Evolutionary conservation across 1,284 basidiomycete species (phyloP), one percentile per base, ranked within the genome.

Genomic region (Salmacisia buchloeana): DNA sequence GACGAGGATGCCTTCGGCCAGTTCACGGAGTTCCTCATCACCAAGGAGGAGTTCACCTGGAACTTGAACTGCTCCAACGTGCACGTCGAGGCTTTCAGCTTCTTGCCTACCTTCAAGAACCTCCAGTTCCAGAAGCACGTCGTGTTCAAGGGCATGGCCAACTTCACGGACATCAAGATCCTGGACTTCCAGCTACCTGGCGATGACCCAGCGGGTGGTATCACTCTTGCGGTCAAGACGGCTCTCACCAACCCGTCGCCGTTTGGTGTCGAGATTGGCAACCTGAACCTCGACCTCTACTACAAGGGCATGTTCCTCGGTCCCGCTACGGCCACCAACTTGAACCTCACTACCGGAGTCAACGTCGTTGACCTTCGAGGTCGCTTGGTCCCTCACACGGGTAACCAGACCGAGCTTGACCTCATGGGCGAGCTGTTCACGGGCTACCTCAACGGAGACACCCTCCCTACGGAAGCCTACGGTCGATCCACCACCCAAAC

Each of bases 31-130:
- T 79, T 69, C 71, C 70, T 91, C 83, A 88, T 90, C 74, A 89
- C 86, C 0, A 83, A 85, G 63, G 81, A 82, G 45, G 86, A 84
- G 64, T 90, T 90, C 72, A 89, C 86, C 2, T 91, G 89, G 89
- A 83, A 83, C 64, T 79, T 91, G 58, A 74, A 81, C 25, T 87
- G 85, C 68, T 78, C 84, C 38, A 83, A 84, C 71, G 82, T 90
- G 56, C 82, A 83, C 27, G 88, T 87, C 5, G 86, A 88, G 67
- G 89, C 89, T 2, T 81, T 85, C 70, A 86, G 59, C 29, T 72
- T 72, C 64, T 31, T 73, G 41, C 71, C 74, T 6, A 76, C 75
- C 15, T 79, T 69, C 66, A 72, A 74, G 62, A 73, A 74, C 41
- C 59, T 76, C 15, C 66, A 62, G 58, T 64, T 70, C 38, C 59